phyloP scores from a whole-genome alignment of 2,329 filamentous ascomycete species.

The Fusarium dimerum region DNA sequence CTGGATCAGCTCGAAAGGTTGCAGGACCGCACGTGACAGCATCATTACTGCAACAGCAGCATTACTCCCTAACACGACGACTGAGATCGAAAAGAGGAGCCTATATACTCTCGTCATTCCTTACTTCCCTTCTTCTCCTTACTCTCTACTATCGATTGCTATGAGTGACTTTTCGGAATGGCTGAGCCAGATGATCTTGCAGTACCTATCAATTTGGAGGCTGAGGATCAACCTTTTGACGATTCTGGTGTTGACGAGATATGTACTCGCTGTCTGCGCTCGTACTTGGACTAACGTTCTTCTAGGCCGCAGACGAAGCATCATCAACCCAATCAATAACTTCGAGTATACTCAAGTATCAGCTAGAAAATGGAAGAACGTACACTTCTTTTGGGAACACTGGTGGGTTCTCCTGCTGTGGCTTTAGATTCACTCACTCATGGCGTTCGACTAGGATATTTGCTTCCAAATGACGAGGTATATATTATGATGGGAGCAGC shows the following conservation, averaged over 20 bases:
- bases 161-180: neutral
- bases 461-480: constrained; percentile 1
- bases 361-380: neutral
- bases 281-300: no score
- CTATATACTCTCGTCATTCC: no score
- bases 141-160: neutral
- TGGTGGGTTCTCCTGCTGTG: neutral
- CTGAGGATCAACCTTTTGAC: neutral
- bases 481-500: neutral
- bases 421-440: neutral
- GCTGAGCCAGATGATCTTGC: neutral
- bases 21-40: no score
- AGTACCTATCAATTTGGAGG: neutral
- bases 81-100: no score
- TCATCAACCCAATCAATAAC: neutral
- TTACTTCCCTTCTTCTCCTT: no score
- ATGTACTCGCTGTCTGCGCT: neutral
- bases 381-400: neutral
- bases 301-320: neutral
- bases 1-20: no score
- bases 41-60: no score
- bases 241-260: neutral
- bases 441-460: neutral
- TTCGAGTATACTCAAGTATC: neutral
- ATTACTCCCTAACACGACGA: no score